phyloP scores from a whole-genome alignment of 164 flowering plant genomes.

The Saururus chinensis region DNA sequence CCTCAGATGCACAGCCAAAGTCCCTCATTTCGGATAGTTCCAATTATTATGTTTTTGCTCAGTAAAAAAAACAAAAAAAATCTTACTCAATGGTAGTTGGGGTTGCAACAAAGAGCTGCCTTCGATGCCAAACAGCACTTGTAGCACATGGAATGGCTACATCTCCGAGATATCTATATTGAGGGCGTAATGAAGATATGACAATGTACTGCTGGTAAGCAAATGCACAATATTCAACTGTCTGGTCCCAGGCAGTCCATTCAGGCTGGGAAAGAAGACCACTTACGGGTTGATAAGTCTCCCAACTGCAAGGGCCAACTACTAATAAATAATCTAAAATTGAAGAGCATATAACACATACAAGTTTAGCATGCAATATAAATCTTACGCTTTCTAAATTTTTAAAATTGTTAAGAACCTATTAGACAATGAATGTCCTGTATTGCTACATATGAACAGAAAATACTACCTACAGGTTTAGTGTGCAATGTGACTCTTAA shows the following conservation, averaged over 20 bases:
- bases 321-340: constrained; percentile 2
- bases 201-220: constrained; percentile 86
- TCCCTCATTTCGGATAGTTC: not conserved
- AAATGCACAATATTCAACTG: constrained; percentile 98
- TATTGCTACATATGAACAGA: too few species aligned
- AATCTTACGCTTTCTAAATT: not conserved
- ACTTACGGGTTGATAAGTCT: constrained; percentile 90
- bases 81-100: constrained; percentile 96
- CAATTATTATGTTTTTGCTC: too few species aligned
- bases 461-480: too few species aligned
- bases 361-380: not conserved
- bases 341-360: not conserved
- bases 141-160: constrained; percentile 95
- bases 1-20: not conserved
- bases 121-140: constrained; percentile 96
- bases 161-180: constrained; percentile 92
- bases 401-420: not conserved
- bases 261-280: constrained; percentile 96
- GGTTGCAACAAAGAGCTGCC: constrained; percentile 93
- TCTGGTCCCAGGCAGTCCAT: constrained; percentile 99
- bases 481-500: too few species aligned
- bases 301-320: constrained; percentile 69
- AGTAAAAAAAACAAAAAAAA: not conserved
- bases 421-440: too few species aligned
- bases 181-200: constrained; percentile 91